Conservation (phyloP, 306 rosid species). For the Coriaria nepalensis region DNA sequence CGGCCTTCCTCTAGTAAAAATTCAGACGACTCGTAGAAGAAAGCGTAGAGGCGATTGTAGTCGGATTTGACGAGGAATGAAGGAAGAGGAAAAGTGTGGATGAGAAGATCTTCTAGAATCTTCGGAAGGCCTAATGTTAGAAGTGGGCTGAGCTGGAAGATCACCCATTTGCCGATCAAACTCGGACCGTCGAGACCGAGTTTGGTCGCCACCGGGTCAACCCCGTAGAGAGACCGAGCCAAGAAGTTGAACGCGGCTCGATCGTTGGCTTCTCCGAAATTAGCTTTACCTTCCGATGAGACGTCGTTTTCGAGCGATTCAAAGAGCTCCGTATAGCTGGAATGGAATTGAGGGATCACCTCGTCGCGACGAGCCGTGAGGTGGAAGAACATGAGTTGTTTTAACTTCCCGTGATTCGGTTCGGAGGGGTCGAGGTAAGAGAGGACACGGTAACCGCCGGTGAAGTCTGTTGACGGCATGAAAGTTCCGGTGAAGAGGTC, state of each 20-base stretch:
- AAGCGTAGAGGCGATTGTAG: constrained; percentile 54
- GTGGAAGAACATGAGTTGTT: constrained; percentile 48
- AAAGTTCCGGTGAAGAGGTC: constrained; percentile 76
- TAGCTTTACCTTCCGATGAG: constrained; percentile 32
- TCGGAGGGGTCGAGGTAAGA: constrained; percentile 91
- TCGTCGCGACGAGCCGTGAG: constrained; percentile 40
- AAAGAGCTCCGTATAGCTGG: constrained; percentile 38
- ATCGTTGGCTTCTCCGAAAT: constrained; percentile 36
- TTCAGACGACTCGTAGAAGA: constrained; percentile 44
- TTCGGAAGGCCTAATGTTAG: constrained; percentile 58
- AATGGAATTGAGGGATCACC: constrained; percentile 56
- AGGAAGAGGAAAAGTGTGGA: constrained; percentile 56
- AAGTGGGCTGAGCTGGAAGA: constrained; percentile 51
- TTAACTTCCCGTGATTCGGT: constrained; percentile 55
- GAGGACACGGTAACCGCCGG: constrained; percentile 74
- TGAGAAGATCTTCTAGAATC: constrained; percentile 32
- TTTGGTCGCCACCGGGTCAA: constrained; percentile 34
- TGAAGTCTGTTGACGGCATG: constrained; percentile 70
- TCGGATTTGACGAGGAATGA: constrained; percentile 40
- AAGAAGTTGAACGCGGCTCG: constrained; percentile 72
- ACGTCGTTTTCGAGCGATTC: constrained; percentile 38
- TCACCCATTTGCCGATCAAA: constrained; percentile 43
- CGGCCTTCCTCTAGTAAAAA: constrained; percentile 53
- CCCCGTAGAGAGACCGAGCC: constrained; percentile 32
- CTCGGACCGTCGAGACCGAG: constrained; percentile 57